These are phyloP conservation scores for Turritis glabra DNA, from an alignment of 345 rosid genomes.

Conservation along the genomic window DNA sequence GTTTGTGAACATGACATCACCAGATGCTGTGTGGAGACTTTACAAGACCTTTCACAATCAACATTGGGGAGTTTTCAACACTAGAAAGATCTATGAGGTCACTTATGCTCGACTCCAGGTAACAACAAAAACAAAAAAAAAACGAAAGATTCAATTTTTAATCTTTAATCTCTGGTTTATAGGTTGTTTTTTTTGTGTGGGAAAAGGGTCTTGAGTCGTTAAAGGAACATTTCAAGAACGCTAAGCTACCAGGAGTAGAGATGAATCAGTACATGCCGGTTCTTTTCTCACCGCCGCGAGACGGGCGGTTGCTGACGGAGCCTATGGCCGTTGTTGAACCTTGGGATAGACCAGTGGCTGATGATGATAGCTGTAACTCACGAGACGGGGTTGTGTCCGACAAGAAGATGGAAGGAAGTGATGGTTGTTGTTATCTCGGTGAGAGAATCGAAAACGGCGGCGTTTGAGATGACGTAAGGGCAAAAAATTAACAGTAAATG, in stretches of 20 bases:
- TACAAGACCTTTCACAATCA: constrained; percentile 81
- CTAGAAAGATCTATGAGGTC: constrained; percentile 84
- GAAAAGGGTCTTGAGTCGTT: constrained; percentile 74
- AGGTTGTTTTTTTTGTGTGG: background rate
- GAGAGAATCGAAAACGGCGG: constrained; percentile 28
- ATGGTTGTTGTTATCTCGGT: constrained; percentile 19
- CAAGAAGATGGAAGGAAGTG: constrained; percentile 29
- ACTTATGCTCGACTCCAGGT: constrained; percentile 95
- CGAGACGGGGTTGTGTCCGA: constrained; percentile 22
- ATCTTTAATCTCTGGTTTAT: constrained; percentile 7
- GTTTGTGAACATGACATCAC: constrained; percentile 95
- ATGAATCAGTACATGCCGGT: constrained; percentile 64
- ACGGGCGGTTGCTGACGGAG: constrained; percentile 60
- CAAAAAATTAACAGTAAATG: background rate
- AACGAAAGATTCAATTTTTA: too few species aligned
- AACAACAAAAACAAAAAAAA: background rate
- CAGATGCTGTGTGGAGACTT: constrained; percentile 71
- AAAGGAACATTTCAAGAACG: constrained; percentile 84
- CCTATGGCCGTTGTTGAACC: constrained; percentile 51
- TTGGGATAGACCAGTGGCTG: background rate
- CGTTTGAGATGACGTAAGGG: constrained; percentile 29
- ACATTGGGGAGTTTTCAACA: constrained; percentile 75
- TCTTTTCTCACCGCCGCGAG: constrained; percentile 80
- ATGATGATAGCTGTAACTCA: background rate
- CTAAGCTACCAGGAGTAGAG: constrained; percentile 65